Evolutionary conservation across 305 asterid species (phyloP), one percentile per base, ranked within the genome.

Genomic region (Coffea humblotiana): DNA sequence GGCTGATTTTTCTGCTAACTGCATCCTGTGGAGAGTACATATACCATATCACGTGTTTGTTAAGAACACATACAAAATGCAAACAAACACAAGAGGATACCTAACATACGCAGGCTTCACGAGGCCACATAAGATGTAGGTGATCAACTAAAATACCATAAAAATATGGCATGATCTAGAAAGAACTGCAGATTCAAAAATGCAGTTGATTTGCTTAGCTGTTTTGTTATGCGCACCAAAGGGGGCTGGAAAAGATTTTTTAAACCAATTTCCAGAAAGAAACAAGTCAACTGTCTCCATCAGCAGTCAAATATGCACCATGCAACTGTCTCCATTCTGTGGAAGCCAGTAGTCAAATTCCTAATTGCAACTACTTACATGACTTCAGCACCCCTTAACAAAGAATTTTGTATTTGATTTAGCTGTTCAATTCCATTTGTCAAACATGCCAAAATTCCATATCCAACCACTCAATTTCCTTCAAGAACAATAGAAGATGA

Each of bases 1-100:
- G 89, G 86, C 98, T 95, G 82, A 95, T 95, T 89, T 95, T 95
- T 81, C 98, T 87, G 93, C 98, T 91, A 45, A 95, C 97, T 37
- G 98, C 98, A 84, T 95, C 98, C 98, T 94, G 93, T 56, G 43
- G 43, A 80, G 71, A 73, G 64, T 74, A 60, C 52, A 48, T 8
- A 13, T 52, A 15, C 60, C 6, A 52, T 52, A 52, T 52, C 18
- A 52, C 6, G 6, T 52, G 19, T 2, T 14, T 15, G 6, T 52
- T 14, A 52, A 14, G 60, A 14, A 15, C 21, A 15, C 23, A 15
- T 14, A 52, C 60, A 52, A 52, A 2, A 16, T 13, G 19, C 18
- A 52, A 52, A 52, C 60, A 52, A 52, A 52, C 6, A 52, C 60
- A 52, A 52, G 7, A 52, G 15, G 60, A 52, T 14, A 52, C 5